Base-by-base conservation (phyloP, 345 rosid species). In the Moricandia arvensis region DNA sequence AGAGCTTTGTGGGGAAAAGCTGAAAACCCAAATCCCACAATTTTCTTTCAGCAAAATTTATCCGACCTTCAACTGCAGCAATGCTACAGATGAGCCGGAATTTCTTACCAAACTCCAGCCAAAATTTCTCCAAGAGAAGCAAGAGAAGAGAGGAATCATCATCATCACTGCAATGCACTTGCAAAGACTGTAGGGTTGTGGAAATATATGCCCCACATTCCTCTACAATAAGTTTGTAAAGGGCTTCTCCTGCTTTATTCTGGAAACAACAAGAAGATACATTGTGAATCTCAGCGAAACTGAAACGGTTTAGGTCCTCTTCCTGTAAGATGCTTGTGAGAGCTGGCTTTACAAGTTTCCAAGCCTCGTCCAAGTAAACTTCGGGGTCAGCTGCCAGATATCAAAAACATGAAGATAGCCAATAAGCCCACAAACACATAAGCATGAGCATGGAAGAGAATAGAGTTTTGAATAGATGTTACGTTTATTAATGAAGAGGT, bases 181-280 rank as follows among this genome's bases (percentile, higher is more conserved):
- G 27, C 11, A 58, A 38, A 57, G 54, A 69, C 54, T 57, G 15
- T 6, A 69, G 10, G 30, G 7, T 8, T 7, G 9, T 33, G 41
- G 37, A 17, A 5, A 69, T 6, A 21, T 69, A 21, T 35, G 73
- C 7, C 64, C 17, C 72, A 68, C 62, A 54, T 31, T 54, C 72
- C 1, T 54, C 49, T 3, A 26, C 3, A 27, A 68, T 54, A 3
- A 69, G 38, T 5, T 54, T 13, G 49, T 0, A 7, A 33, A 69
- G 7, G 8, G 18, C n/a, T 55, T 69, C 60, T 68, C 49, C 16
- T 43, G 49, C 45, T 0, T 38, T 11, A 4, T 38, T 38, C 45
- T 5, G 11, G 45, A 38, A 38, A 41, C 47, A 41, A 41, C 47
- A 41, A 43, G 16, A 13, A 43, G 15, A 13, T 43, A 43, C 49